Evolutionary conservation across 2,329 filamentous ascomycete genomes (phyloP), one percentile per base, ranked within the genome.

Genomic region (Monilinia laxa): DNA sequence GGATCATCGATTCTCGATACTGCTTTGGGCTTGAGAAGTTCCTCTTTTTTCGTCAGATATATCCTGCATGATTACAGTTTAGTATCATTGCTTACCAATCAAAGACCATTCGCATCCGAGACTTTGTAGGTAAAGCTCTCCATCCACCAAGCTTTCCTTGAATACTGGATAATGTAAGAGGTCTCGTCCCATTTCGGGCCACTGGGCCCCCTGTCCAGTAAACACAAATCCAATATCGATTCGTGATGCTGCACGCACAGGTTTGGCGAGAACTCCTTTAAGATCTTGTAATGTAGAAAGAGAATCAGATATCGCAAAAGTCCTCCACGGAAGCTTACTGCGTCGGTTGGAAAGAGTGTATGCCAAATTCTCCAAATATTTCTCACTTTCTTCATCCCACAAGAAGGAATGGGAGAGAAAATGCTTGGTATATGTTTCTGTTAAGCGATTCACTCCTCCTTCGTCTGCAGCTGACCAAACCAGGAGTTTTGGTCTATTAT

Each of bases 161-260:
- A 35, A 35, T 35, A 35, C 31, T 35, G 5, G 31, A 35, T 35
- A 35, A 5, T 5, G 31, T 9, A 35, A 35, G 14, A 53, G 51
- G 9, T 53, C 25, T 16, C 16, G 25, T 5, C 70, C 68, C 69
- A 69, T 71, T 20, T 38, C 16, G 23, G 40, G 4, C 63, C 64
- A 71, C 42, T 71, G 70, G 5, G 70, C 69, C 14, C 70, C 70
- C 51, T 71, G 70, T 18, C 70, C 70, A 35, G 68, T 71, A 38
- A 71, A 71, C 5, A 69, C 51, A 47, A 66, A 64, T 35, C 31
- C 31, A 25, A 18, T 31, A 23, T 38, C 6, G 10, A 10, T 55
- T 31, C 55, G n/a, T 5, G 45, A 0, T 7, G 16, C 28, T 40
- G 31, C 20, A 3, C 16, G 23, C 11, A 42, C 4, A 4, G 45